Evolutionary conservation across 805 yeast genomes (phyloP), one percentile per base, ranked within the genome.

Genomic region (Wickerhamomyces sydowiorum): DNA sequence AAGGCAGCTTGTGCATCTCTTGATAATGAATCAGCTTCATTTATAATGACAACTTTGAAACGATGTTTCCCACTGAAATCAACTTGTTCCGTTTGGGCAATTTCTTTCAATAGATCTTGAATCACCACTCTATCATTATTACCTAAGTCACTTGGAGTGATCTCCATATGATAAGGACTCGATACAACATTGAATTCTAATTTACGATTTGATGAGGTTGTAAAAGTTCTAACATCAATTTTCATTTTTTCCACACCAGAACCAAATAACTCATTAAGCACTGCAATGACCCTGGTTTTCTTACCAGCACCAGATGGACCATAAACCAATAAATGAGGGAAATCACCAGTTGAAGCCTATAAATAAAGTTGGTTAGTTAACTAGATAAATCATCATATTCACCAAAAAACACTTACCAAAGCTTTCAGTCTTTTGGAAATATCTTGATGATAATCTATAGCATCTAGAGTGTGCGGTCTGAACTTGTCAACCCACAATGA

Each of bases 251-350:
- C 90, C 17, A 86, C 87, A 41, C 83, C 84, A 3, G 84, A 62
- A 0, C 98, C 98, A 56, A 82, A 93, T 28, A 93, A 71, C 51
- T 87, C 87, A 42, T 78, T 72, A 40, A 93, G 65, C 2, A 95
- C 72, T 7, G 95, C 80, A 62, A 88, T 73, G 7, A 89, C 85
- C 49, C 99, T 76, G 9, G 99, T 93, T 68, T 93, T 95, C 60
- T 93, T 93, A 44, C 99, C 99, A 14, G 95, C 87, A 5, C 99
- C 99, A 29, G 89, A 80, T 1, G 99, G 98, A 0, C 99, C 99
- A 59, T 91, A 91, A 3, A 93, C 76, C 22, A 93, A 67, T 37
- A 93, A 63, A 66, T 93, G 99, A 2, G 99, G 99, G 56, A 93
- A 82, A 60, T 93, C 97, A 0, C 89, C 90, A 2, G 86, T 75